Evolutionary conservation across 495 filamentous ascomycete species (phyloP), one percentile per base, ranked within the genome.

Genomic region (Tuber microsphaerosporum): DNA sequence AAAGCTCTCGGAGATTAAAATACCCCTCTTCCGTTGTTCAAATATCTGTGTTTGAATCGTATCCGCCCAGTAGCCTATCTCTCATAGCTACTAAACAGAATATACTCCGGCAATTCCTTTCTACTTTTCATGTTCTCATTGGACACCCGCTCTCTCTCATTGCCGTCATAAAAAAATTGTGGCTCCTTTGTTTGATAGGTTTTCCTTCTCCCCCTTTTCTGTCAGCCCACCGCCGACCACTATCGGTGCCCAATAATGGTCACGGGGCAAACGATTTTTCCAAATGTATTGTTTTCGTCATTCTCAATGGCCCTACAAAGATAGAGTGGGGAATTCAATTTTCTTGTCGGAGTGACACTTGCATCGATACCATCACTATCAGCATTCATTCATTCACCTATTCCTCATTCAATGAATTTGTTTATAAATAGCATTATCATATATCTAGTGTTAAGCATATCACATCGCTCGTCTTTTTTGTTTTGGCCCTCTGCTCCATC

Each of bases 1-100:
- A 90, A 90, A 78, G 89, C 89, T 56, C 87, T 92, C 71, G 89
- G 81, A 12, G 81, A 83, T 46, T 83, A 87, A 70, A 44, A 56
- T 26, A 0, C 19, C 45, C 56, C 26, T 70, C 26, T 61, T 39
- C 45, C 7, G 31, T 71, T 20, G 56, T 71, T 81, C 73, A 70
- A 16, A 44, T 46, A 51, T 70, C 39, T 44, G n/a, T 56, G 51
- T 70, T 48, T 48, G 72, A 69, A 10, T 31, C 74, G 56, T 70
- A 71, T 41, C 20, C 14, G 71, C 70, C 56, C 26, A 7, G 56
- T 34, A 65, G 56, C 14, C n/a, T 41, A 34, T 78, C 72, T 71
- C 71, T 65, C 31, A 71, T 34, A 26, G 65, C 76, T 79, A 48
- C 39, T 44, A 65, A 41, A 45, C 41, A 31, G 68, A 78, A 68